A percentile compares a stretch with the other conserved stretches of the same genome.
Evolutionary conservation across 352 stramenopile species (phyloP).

Genomic region (Thalassiosira hispida): DNA sequence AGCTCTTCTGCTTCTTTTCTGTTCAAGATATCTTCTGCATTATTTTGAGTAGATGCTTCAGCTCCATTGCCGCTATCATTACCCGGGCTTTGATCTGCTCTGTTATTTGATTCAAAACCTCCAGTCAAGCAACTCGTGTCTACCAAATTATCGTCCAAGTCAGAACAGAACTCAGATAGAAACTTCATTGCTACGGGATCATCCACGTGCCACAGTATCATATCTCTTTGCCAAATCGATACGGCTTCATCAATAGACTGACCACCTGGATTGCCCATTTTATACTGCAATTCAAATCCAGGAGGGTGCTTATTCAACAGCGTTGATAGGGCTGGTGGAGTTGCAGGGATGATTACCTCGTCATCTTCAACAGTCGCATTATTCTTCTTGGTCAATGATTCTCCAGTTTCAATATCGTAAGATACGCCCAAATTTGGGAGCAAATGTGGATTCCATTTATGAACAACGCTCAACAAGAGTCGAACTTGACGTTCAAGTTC

Average conservation of each 20-base stretch:
- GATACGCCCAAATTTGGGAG: slow-evolving; percentile 31
- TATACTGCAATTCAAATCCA: slow-evolving; percentile 53
- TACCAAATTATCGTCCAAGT: slow-evolving; percentile 47
- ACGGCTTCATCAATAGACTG: slow-evolving; percentile 40
- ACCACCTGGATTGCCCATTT: slow-evolving; percentile 52
- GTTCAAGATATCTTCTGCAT: slow-evolving; percentile 14
- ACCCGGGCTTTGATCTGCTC: not conserved
- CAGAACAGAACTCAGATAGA: slow-evolving; percentile 36
- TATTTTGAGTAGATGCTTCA: not conserved
- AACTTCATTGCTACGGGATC: slow-evolving; percentile 40
- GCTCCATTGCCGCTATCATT: not conserved
- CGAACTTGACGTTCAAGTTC: slow-evolving; percentile 37
- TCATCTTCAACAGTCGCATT: not conserved
- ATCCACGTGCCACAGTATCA: slow-evolving; percentile 49
- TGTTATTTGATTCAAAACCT: not conserved
- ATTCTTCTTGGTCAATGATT: not conserved
- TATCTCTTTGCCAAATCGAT: slow-evolving; percentile 51
- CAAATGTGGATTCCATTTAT: slow-evolving; percentile 55
- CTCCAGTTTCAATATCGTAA: slow-evolving; percentile 2
- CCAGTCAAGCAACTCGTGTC: slow-evolving; percentile 25
- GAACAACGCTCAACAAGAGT: slow-evolving; percentile 48
- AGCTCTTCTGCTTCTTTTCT: slow-evolving; percentile 47
- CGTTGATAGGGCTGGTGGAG: slow-evolving; percentile 23
- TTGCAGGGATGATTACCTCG: not conserved
- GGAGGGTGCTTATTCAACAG: slow-evolving; percentile 40